Percentiles rank a stretch among this genome's conserved stretches.
Evolutionary conservation across 768 basidiomycete genomes (phyloP).

Genomic region (Xerocomellus dryophilus): DNA sequence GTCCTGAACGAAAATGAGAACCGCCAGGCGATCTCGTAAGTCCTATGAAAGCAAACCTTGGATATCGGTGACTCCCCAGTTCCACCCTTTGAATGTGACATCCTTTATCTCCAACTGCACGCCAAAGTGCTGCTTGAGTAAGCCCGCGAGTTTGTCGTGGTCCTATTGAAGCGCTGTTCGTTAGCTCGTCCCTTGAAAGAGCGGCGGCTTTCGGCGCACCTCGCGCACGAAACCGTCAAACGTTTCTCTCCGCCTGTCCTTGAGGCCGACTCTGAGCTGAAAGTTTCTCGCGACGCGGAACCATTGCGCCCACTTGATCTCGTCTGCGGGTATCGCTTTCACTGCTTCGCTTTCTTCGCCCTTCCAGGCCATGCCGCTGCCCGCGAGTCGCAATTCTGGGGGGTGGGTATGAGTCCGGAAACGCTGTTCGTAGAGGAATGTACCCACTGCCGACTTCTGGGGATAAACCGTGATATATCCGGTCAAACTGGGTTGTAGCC

Average conservation of each 20-base stretch:
- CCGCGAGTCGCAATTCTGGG: slow-evolving; percentile 81
- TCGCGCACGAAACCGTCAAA: slow-evolving; percentile 94
- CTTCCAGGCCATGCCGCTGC: slow-evolving; percentile 94
- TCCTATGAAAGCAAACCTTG: slow-evolving; percentile 57
- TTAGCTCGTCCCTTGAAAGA: background rate
- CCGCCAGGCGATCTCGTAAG: background rate
- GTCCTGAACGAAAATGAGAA: slow-evolving; percentile 47
- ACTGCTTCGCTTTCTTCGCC: slow-evolving; percentile 64
- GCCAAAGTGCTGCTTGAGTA: slow-evolving; percentile 86
- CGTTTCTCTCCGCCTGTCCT: slow-evolving; percentile 72
- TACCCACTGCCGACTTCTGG: slow-evolving; percentile 80
- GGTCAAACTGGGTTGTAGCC: slow-evolving; percentile 83
- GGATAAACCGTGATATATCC: slow-evolving; percentile 72
- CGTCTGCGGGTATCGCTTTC: slow-evolving; percentile 58
- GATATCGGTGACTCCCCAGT: slow-evolving; percentile 95
- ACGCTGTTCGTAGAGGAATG: background rate
- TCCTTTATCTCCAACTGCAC: slow-evolving; percentile 85
- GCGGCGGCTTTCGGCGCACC: slow-evolving; percentile 39
- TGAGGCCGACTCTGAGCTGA: slow-evolving; percentile 81
- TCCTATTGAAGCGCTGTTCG: slow-evolving; percentile 50
- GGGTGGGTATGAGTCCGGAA: background rate
- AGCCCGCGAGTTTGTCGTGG: slow-evolving; percentile 75
- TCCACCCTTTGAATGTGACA: slow-evolving; percentile 91
- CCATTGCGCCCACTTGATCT: slow-evolving; percentile 91
- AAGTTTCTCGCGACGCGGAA: slow-evolving; percentile 88